Conservation (phyloP, 2,329 filamentous ascomycete genomes). For the Microsporum canis region DNA sequence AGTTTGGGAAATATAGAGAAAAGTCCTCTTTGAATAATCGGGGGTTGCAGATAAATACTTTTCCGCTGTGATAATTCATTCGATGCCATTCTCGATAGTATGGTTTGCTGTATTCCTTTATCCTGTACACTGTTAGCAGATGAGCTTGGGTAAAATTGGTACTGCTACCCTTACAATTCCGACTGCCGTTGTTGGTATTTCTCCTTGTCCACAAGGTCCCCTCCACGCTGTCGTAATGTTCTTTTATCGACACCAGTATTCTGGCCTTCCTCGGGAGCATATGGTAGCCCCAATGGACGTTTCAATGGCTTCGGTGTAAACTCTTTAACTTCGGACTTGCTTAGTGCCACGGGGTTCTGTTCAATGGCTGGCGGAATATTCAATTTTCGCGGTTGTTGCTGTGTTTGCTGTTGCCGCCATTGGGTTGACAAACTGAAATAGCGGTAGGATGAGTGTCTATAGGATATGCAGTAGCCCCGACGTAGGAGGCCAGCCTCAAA, state of each 20-base stretch:
- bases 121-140: constrained; percentile 37
- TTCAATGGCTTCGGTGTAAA: constrained; percentile 33
- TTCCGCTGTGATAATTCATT: constrained; percentile 70
- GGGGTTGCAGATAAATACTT: constrained; percentile 78
- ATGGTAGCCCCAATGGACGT: constrained; percentile 70
- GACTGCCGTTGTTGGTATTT: constrained; percentile 68
- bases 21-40: constrained; percentile 72
- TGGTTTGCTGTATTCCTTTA: constrained; percentile 65
- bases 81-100: constrained; percentile 96
- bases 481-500: not conserved
- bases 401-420: not conserved
- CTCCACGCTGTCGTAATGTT: constrained; percentile 54
- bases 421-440: not conserved
- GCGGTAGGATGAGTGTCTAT: not conserved
- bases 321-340: not conserved
- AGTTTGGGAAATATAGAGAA: constrained; percentile 87
- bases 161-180: constrained; percentile 48
- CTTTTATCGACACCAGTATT: constrained; percentile 68
- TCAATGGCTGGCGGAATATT: constrained; percentile 1
- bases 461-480: not conserved
- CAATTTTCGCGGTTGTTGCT: not conserved
- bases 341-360: not conserved
- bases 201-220: constrained; percentile 75
- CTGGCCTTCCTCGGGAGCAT: constrained; percentile 63
- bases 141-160: not conserved